Conservation (phyloP, 345 rosid genomes). For the Pugionium dolabratum region DNA sequence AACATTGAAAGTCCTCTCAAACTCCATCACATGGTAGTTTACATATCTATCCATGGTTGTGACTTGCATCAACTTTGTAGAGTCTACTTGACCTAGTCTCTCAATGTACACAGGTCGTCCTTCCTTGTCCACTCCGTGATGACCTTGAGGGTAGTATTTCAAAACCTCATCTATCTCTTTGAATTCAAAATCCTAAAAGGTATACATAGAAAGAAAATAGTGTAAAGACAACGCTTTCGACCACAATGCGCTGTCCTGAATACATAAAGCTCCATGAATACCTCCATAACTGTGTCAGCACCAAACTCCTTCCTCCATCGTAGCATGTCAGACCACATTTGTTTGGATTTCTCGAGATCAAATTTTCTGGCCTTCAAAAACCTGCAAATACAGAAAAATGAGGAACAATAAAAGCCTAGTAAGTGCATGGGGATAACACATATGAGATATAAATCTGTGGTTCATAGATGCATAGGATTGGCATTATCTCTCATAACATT, state of each 20-base stretch:
- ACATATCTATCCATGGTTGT: constrained; percentile 82
- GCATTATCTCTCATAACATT: too few relatives aligned
- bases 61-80: constrained; percentile 24
- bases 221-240: too few relatives aligned
- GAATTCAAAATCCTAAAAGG: constrained; percentile 50
- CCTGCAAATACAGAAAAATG: constrained; percentile 37
- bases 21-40: constrained; percentile 80
- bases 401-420: background rate
- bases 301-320: too few relatives aligned
- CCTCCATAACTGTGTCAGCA: too few relatives aligned
- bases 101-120: constrained; percentile 82
- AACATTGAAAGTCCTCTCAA: constrained; percentile 66
- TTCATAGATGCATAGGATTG: background rate
- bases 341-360: too few relatives aligned
- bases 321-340: too few relatives aligned
- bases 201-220: too few relatives aligned
- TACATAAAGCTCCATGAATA: too few relatives aligned
- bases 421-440: constrained; percentile 32
- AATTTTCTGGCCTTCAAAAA: too few relatives aligned
- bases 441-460: constrained; percentile 34
- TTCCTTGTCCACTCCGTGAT: constrained; percentile 87
- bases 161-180: constrained; percentile 59
- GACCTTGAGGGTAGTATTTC: constrained; percentile 79
- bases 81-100: constrained; percentile 75
- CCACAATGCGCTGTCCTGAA: too few relatives aligned